Percentiles rank a stretch among this genome's conserved stretches.
Conservation (phyloP, 345 rosid genomes). For the Acer saccharum region DNA sequence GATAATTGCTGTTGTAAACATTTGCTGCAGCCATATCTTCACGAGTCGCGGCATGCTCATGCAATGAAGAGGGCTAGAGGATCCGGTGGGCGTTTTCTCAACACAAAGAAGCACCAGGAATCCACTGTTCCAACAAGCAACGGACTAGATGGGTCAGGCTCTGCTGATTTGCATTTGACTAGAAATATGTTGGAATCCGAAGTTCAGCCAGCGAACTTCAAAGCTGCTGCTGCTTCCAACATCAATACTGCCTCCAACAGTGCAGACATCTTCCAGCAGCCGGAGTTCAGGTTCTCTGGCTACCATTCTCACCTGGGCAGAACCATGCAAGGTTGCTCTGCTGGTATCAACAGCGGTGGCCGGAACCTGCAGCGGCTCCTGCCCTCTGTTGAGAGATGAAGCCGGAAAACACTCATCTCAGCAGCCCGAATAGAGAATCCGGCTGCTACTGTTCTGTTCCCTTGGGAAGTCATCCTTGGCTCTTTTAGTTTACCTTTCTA, state of each 20-base stretch:
- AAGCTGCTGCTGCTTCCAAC: slow-evolving; percentile 42
- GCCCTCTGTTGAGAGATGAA: slow-evolving; percentile 40
- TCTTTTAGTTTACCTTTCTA: slow-evolving; percentile 36
- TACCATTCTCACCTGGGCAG: slow-evolving; percentile 38
- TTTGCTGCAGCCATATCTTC: slow-evolving; percentile 82
- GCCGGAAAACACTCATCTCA: slow-evolving; percentile 9
- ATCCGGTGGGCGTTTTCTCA: slow-evolving; percentile 81
- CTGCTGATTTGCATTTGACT: slow-evolving; percentile 21
- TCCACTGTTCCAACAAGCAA: slow-evolving; percentile 27
- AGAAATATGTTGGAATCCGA: slow-evolving; percentile 36
- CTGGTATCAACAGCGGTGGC: slow-evolving; percentile 41
- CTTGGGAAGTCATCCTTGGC: slow-evolving; percentile 99
- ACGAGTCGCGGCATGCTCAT: slow-evolving; percentile 86
- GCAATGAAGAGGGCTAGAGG: slow-evolving; percentile 86
- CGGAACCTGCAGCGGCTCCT: slow-evolving; percentile 45
- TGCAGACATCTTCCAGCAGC: slow-evolving; percentile 47
- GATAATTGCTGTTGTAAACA: not conserved
- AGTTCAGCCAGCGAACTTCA: slow-evolving; percentile 33
- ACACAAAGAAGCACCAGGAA: slow-evolving; percentile 54
- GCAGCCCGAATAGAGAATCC: slow-evolving; percentile 31
- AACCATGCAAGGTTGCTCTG: slow-evolving; percentile 35
- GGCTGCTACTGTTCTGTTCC: slow-evolving; percentile 46
- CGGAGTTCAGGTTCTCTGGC: slow-evolving; percentile 55
- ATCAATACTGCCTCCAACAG: slow-evolving; percentile 46
- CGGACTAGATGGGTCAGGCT: slow-evolving; percentile 26